Percentiles rank a stretch among this genome's conserved stretches.
phyloP scores from a whole-genome alignment of 2,329 filamentous ascomycete genomes.

The Microcyclospora tardicrescens region DNA sequence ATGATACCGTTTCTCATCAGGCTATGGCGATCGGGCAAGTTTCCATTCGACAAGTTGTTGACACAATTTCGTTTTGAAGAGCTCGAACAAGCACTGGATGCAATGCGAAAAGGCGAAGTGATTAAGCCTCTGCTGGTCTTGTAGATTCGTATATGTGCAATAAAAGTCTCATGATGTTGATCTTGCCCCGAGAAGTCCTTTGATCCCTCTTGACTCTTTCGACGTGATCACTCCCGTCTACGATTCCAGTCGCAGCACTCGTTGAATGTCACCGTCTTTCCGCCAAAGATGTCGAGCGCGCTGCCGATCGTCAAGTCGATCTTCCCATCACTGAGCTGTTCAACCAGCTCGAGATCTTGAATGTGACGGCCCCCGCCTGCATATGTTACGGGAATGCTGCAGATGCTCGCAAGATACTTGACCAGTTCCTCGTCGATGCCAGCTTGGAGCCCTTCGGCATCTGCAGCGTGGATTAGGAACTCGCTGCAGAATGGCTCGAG shows the following conservation, averaged over 20 bases:
- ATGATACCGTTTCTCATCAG: conserved; percentile 10
- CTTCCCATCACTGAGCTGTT: conserved; percentile 61
- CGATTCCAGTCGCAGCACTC: conserved; percentile 83
- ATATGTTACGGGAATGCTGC: conserved; percentile 85
- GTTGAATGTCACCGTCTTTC: conserved; percentile 69
- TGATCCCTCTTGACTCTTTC: too few species aligned
- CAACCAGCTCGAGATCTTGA: conserved; percentile 70
- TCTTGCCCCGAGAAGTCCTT: too few species aligned
- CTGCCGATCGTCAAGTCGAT: conserved; percentile 94
- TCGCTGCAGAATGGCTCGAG: conserved; percentile 90
- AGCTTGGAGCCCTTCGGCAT: conserved; percentile 85
- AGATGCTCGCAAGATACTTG: conserved; percentile 65
- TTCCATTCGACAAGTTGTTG: conserved; percentile 11
- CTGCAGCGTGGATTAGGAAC: conserved; percentile 92
- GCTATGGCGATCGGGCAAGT: conserved; percentile 9
- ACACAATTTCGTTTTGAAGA: conserved; percentile 11
- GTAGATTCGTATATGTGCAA: neutral
- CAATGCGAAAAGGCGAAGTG: conserved; percentile 8
- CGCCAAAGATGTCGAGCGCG: conserved; percentile 90
- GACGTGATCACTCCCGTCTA: neutral
- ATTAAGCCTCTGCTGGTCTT: conserved; percentile 13
- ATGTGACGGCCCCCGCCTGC: conserved; percentile 81
- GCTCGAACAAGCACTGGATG: conserved; percentile 8
- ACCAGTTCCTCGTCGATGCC: conserved; percentile 85
- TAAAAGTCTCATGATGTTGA: too few species aligned